These are phyloP conservation scores for Parsonsia alboflavescens DNA, from an alignment of 257 asterid genomes.

Conservation along the genomic window DNA sequence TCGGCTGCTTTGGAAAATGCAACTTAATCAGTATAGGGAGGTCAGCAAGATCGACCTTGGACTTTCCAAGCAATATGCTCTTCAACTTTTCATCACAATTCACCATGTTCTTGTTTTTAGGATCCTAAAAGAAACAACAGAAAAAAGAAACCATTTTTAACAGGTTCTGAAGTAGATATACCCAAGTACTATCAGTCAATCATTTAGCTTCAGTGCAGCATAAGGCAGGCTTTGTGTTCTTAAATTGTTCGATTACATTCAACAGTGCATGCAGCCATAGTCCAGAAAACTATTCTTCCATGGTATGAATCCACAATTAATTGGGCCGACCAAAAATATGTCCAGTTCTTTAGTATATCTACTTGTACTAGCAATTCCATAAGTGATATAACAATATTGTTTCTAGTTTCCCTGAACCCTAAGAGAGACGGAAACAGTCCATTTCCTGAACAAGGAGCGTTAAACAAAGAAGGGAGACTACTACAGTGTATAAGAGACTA, in stretches of 20 bases:
- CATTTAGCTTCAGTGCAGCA: not conserved
- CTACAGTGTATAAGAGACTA: not conserved
- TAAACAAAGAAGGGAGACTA: not conserved
- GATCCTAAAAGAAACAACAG: conserved; percentile 41
- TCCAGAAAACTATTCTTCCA: not conserved
- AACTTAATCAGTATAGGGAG: conserved; percentile 76
- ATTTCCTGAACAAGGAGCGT: not conserved
- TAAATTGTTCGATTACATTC: not conserved
- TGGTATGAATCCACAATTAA: not conserved
- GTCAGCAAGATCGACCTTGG: conserved; percentile 66
- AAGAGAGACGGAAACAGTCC: no score
- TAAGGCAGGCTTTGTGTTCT: not conserved
- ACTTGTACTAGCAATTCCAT: not conserved
- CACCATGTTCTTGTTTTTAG: conserved; percentile 61
- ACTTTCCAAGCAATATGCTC: conserved; percentile 74
- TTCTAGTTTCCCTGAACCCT: not conserved
- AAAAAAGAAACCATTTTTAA: not conserved
- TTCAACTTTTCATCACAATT: conserved; percentile 80
- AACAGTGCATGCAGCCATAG: not conserved
- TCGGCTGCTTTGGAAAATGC: conserved; percentile 74
- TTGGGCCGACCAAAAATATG: not conserved
- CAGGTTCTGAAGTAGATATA: not conserved
- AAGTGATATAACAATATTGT: not conserved
- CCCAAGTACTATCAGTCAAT: not conserved
- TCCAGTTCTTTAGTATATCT: not conserved